Base-by-base conservation (phyloP, 176 grass and related monocot genomes). In the Paspalum notatum region DNA sequence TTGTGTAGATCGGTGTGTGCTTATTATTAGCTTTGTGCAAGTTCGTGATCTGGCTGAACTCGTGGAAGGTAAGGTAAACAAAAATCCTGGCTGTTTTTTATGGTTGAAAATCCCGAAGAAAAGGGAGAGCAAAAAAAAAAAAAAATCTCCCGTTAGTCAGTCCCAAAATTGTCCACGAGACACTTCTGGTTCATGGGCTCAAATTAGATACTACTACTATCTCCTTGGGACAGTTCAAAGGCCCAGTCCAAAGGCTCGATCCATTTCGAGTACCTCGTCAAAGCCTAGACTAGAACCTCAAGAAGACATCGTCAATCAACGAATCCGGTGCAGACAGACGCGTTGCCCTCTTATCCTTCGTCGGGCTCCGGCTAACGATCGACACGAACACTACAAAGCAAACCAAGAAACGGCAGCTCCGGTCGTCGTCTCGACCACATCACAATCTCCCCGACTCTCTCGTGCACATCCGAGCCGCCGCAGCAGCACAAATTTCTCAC, bases 391-490 rank as follows among this genome's bases (percentile, higher is more conserved):
- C 20, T 43, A 56, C 9, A 16, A 40, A n/a, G 50, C 59, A 20
- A 48, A 85, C 0, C 22, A 46, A 22, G 40, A 20, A 64, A 57
- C 68, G 76, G 76, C 48, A 57, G 39, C 58, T 52, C n/a, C 43
- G 10, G 24, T 72, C 78, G 32, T 10, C 17, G 53, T 57, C 10
- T 32, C 22, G 21, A 32, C 3, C 32, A 1, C 32, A 32, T 32
- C 32, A 32, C 32, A 32, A 32, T 32, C 58, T 52, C n/a, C 43
- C 42, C 42, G 42, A 8, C 12, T 21, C 3, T 15, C 63, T 44
- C 12, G 12, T 39, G 15, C 60, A 41, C 58, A 86, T 68, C 84
- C 62, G 42, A 75, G 50, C 49, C 43, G 52, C 61, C 14, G 72
- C 51, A 18, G 6, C 9, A 80, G 7, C 62, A 53, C 42, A 26